phyloP scores from a whole-genome alignment of 2,329 filamentous ascomycete genomes.

The Cladosporium sp. region DNA sequence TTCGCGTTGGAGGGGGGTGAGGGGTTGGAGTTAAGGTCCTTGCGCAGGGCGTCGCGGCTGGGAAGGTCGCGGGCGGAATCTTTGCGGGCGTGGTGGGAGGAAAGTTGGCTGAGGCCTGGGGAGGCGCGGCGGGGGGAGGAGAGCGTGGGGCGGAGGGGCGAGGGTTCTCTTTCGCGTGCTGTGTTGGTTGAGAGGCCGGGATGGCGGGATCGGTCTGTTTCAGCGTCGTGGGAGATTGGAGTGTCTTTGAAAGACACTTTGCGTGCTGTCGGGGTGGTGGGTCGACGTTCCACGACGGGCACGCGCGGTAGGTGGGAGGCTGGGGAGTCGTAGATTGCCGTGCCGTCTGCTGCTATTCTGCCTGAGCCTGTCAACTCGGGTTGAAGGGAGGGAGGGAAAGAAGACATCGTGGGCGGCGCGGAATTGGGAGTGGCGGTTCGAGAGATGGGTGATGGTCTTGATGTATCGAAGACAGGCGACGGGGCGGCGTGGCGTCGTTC shows the following conservation, averaged over 20 bases:
- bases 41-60: not conserved
- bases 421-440: conserved; percentile 6
- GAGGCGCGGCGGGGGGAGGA: conserved; percentile 14
- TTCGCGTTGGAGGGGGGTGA: not conserved
- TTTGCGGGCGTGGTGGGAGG: conserved; percentile 10
- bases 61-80: conserved; percentile 17
- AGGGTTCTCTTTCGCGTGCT: no score
- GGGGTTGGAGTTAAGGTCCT: not conserved
- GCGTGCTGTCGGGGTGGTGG: conserved; percentile 6
- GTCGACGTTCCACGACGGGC: conserved; percentile 17
- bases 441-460: conserved; percentile 18
- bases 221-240: conserved; percentile 13
- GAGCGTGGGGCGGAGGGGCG: conserved; percentile 1
- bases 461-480: conserved; percentile 24
- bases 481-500: conserved; percentile 19
- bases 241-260: conserved; percentile 13
- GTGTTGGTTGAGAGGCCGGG: conserved; percentile 15
- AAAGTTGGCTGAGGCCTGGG: conserved; percentile 20
- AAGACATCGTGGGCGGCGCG: conserved; percentile 3
- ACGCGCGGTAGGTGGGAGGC: conserved; percentile 21
- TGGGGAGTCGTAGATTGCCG: conserved; percentile 22
- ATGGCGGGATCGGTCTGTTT: conserved; percentile 3
- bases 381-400: conserved; percentile 1
- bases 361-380: not conserved
- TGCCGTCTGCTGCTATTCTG: conserved; percentile 19